phyloP scores from a whole-genome alignment of 192 early-diverging fungal species.

The Spizellomyces punctatus region DNA sequence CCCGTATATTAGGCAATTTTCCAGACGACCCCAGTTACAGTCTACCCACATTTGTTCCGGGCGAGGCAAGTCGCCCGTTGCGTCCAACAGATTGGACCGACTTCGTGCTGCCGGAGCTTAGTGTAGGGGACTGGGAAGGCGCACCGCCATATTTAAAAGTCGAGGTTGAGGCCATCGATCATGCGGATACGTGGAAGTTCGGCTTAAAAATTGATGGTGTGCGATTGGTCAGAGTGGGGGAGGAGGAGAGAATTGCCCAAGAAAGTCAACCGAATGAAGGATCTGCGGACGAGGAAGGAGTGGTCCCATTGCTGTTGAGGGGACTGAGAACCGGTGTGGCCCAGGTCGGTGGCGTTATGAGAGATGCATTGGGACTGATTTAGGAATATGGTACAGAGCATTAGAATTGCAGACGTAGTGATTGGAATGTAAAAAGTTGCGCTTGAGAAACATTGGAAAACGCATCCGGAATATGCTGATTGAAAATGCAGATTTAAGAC shows the following conservation, averaged over 20 bases:
- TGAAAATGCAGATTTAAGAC: no score
- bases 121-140: constrained; percentile 12
- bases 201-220: constrained; percentile 21
- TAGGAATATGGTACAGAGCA: no score
- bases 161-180: constrained; percentile 13
- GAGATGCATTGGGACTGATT: no score
- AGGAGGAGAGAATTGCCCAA: neutral
- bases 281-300: neutral
- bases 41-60: neutral
- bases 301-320: no score
- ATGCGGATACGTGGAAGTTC: constrained; percentile 14
- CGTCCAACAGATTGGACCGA: constrained; percentile 9
- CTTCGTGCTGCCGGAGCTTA: constrained; percentile 9
- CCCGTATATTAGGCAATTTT: neutral
- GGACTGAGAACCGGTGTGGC: no score
- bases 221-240: constrained; percentile 1
- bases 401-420: no score
- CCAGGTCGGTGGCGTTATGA: no score
- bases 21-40: neutral
- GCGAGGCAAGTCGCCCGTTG: neutral
- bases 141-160: constrained; percentile 12
- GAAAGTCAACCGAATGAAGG: neutral
- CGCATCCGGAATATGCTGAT: no score
- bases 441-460: no score
- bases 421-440: no score